phyloP scores from a whole-genome alignment of 1,284 basidiomycete genomes.

The Taiwanofungus camphoratus region DNA sequence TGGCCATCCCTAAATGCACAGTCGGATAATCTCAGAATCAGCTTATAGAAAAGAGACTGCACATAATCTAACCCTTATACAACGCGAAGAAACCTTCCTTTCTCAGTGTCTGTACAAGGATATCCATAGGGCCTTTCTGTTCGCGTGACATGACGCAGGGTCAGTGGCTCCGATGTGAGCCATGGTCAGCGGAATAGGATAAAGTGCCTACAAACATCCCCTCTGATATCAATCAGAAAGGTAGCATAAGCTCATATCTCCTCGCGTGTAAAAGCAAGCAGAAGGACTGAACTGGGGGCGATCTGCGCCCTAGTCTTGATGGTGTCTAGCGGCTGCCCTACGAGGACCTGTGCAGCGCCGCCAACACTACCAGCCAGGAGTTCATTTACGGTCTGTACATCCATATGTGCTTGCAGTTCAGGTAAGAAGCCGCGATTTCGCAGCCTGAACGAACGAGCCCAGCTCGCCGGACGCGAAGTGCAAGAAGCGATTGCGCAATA shows the following conservation, averaged over 20 bases:
- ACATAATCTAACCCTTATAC: slow-evolving; percentile 65
- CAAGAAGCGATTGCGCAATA: no score
- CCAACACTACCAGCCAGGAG: slow-evolving; percentile 75
- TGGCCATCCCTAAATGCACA: slow-evolving; percentile 70
- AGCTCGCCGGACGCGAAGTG: no score
- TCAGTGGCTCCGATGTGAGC: not conserved
- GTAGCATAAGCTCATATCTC: slow-evolving; percentile 3
- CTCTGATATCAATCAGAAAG: slow-evolving; percentile 34
- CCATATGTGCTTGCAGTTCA: slow-evolving; percentile 14
- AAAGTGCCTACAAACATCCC: slow-evolving; percentile 70
- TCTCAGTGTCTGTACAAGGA: slow-evolving; percentile 70
- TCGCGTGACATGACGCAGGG: not conserved
- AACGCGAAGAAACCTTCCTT: slow-evolving; percentile 89
- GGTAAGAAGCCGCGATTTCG: no score
- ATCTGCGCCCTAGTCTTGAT: slow-evolving; percentile 80
- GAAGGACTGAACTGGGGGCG: slow-evolving; percentile 53
- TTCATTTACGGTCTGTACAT: slow-evolving; percentile 56
- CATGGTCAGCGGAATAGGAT: not conserved
- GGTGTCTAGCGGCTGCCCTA: slow-evolving; percentile 86
- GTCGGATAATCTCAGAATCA: no score
- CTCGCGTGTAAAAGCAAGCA: slow-evolving; percentile 7
- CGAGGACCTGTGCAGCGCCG: slow-evolving; percentile 76
- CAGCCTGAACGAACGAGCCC: no score
- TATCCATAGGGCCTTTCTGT: slow-evolving; percentile 91
- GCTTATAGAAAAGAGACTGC: no score